These are phyloP conservation scores for Neopestalotiopsis sp. DNA, from an alignment of 2,329 filamentous ascomycete genomes.

Conservation along the genomic window DNA sequence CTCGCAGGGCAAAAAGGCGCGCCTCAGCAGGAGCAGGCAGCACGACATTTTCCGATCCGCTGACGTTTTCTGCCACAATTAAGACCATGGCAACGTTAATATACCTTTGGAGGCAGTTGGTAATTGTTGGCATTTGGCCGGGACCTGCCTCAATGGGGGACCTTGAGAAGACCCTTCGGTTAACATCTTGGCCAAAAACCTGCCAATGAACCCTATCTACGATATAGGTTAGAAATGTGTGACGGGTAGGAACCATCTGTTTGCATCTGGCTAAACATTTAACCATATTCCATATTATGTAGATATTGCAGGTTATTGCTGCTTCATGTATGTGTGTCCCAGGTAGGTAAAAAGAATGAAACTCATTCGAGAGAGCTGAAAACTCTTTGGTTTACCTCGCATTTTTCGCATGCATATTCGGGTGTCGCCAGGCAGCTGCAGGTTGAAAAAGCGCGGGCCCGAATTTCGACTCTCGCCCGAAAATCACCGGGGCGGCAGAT, in stretches of 20 bases:
- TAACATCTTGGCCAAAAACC: slow-evolving; percentile 6
- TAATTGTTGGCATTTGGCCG: neutral
- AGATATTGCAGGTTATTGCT: too few species aligned
- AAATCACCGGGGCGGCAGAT: neutral
- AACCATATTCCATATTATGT: neutral
- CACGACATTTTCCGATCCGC: neutral
- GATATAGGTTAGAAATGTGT: neutral
- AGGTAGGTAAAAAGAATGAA: neutral
- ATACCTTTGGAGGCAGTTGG: slow-evolving; percentile 4
- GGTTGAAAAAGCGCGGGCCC: neutral
- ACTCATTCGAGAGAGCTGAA: neutral
- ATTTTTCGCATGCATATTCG: neutral
- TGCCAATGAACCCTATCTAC: neutral
- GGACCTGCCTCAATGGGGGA: slow-evolving; percentile 3
- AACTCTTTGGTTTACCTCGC: neutral
- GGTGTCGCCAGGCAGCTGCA: neutral
- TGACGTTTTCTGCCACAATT: neutral
- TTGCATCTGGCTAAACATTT: neutral
- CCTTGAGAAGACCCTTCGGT: neutral
- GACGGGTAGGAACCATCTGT: neutral
- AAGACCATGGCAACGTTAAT: slow-evolving; percentile 9
- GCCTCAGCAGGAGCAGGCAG: neutral
- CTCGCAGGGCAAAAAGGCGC: neutral
- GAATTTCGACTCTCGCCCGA: neutral
- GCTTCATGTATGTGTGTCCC: neutral